Evolutionary conservation across 768 basidiomycete genomes (phyloP).

Genomic region (Sistotremastrum niveocremeum): DNA sequence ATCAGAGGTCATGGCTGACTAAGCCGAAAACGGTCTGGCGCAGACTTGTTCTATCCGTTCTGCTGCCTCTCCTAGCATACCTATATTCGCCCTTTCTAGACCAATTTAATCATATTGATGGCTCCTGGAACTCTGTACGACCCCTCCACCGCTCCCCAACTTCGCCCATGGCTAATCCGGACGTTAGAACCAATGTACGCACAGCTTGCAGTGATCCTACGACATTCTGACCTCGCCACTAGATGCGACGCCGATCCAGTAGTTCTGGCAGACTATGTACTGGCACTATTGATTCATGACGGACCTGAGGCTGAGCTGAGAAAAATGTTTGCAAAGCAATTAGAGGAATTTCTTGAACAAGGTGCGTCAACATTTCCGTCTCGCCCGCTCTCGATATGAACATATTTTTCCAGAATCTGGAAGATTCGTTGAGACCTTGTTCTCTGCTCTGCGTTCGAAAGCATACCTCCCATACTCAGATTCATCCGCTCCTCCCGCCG

Average conservation of each 20-base stretch:
- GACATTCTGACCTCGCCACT: constrained; percentile 2
- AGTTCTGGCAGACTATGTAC: constrained; percentile 86
- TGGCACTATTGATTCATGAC: constrained; percentile 86
- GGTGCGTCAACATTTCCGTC: constrained; percentile 30
- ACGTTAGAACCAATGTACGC: constrained; percentile 85
- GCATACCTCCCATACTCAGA: constrained; percentile 69
- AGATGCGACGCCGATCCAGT: constrained; percentile 96
- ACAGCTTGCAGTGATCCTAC: constrained; percentile 5
- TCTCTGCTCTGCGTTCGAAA: constrained; percentile 72
- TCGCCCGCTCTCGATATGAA: constrained; percentile 7
- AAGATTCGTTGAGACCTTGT: constrained; percentile 73
- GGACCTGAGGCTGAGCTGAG: constrained; percentile 72
- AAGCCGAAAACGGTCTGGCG: too few relatives aligned
- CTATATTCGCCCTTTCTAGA: too few relatives aligned
- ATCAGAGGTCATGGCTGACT: too few relatives aligned
- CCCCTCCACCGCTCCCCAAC: constrained; percentile 43
- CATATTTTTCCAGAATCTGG: constrained; percentile 29
- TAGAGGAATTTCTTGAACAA: constrained; percentile 90
- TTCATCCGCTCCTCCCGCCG: constrained; percentile 21
- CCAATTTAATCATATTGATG: too few relatives aligned
- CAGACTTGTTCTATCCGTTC: too few relatives aligned
- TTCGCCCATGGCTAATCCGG: constrained; percentile 81
- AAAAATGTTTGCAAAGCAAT: constrained; percentile 57
- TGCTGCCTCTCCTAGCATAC: too few relatives aligned
- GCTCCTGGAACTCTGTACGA: constrained; percentile 20